Base-by-base conservation (phyloP, 371 early-diverging fungal species). In the Lichtheimia ornata region DNA sequence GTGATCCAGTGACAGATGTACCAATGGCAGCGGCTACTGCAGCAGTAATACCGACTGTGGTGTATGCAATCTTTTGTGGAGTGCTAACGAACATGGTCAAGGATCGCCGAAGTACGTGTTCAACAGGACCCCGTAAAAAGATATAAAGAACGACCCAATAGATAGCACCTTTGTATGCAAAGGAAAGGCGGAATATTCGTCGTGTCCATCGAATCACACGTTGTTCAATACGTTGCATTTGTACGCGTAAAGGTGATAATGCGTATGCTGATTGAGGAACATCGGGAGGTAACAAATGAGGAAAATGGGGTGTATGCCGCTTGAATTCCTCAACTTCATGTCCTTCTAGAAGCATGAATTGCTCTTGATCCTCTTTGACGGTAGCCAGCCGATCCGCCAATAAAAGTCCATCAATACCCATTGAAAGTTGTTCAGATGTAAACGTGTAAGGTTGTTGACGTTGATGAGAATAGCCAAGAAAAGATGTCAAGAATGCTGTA, bases 61-160 rank as follows among this genome's bases (percentile, higher is more conserved):
- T 56, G 44, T 56, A 56, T 20, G 56, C 41, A 4, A 77, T 65
- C 18, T 65, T 68, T 40, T 72, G 63, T 20, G 64, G 68, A 4
- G 71, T 56, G 11, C n/a, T 47, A 5, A 56, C 30, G 2, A 59
- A 43, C 53, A 77, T 20, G n/a, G 75, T 25, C 44, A 77, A 45
- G 2, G 66, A 50, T 43, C 63, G 65, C 22, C 67, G 66, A 5
- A 77, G 30, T 15, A 59, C 65, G 22, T 68, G 61, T 45, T 77
- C 78, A 1, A 77, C 72, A 5, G 78, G 78, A 2, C 78, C 78
- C 22, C 78, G 62, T 12, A 77, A 43, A 22, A 77, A 66, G 20
- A 74, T 61, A 42, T 77, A 77, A 0, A 77, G 47, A 17, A 77
- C 20, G 1, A 77, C 44, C 78, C 78, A 77, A 50, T 77, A 77